Evolutionary conservation across 2,329 filamentous ascomycete species (phyloP).

Genomic region (Torrubiella hemipterigena): DNA sequence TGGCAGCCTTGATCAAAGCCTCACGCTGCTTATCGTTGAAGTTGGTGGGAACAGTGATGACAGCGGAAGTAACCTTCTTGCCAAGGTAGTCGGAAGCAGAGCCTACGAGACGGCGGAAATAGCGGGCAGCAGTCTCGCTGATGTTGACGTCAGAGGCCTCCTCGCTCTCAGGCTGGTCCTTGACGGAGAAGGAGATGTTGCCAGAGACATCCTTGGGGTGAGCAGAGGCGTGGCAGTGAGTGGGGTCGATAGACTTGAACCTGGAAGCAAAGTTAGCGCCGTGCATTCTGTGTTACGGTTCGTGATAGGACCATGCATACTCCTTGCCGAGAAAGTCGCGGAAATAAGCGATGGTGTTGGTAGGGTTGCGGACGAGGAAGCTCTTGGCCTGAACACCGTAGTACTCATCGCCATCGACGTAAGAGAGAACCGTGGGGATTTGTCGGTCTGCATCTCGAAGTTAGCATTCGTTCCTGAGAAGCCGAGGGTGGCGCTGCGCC

Average conservation of each 20-base stretch:
- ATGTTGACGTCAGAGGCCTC: conserved; percentile 58
- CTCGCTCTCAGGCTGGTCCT: conserved; percentile 58
- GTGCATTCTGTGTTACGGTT: neutral
- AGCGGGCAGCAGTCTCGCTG: conserved; percentile 72
- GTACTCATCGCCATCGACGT: conserved; percentile 92
- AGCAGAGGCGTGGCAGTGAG: conserved; percentile 84
- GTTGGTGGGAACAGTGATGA: conserved; percentile 89
- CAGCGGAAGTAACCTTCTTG: conserved; percentile 86
- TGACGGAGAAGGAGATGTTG: conserved; percentile 68
- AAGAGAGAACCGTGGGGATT: conserved; percentile 89
- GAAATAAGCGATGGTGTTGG: conserved; percentile 92
- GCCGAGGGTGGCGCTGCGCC: too few species aligned
- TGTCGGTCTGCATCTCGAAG: conserved; percentile 70
- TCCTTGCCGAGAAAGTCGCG: conserved; percentile 91
- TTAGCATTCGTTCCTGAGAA: conserved; percentile 3
- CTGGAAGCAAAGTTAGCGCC: conserved; percentile 20
- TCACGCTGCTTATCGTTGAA: conserved; percentile 79
- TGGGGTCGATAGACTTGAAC: conserved; percentile 94
- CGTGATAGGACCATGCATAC: conserved; percentile 40
- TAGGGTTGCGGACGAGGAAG: conserved; percentile 82
- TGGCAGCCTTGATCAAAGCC: conserved; percentile 65
- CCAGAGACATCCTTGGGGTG: conserved; percentile 69
- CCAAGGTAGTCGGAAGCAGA: conserved; percentile 88
- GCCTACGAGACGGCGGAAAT: conserved; percentile 66
- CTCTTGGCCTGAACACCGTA: conserved; percentile 91